Conservation (phyloP, 257 asterid species). For the Penstemon eatonii region DNA sequence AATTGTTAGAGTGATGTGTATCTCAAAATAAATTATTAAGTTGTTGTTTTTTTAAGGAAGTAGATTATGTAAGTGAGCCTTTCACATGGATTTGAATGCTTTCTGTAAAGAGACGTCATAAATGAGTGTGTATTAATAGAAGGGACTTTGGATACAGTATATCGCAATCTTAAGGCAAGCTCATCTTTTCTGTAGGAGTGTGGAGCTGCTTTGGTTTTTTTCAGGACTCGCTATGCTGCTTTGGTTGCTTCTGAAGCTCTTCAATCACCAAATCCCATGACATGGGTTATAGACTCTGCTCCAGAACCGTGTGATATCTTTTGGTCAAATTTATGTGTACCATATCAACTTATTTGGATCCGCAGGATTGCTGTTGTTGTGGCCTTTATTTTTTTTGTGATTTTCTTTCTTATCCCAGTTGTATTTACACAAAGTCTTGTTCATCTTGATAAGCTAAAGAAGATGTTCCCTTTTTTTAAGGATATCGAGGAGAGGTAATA, state of each 20-base stretch:
- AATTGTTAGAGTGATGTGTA: no score
- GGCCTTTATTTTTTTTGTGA: slow-evolving; percentile 66
- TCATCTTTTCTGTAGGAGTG: slow-evolving; percentile 64
- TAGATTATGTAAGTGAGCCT: no score
- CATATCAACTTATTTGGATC: slow-evolving; percentile 83
- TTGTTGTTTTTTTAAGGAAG: no score
- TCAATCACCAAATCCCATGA: slow-evolving; percentile 82
- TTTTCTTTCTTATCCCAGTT: slow-evolving; percentile 84
- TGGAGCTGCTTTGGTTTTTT: slow-evolving; percentile 89
- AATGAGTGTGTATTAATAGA: no score
- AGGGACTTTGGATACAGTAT: not conserved
- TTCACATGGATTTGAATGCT: no score
- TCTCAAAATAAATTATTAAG: no score
- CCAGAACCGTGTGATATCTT: slow-evolving; percentile 86
- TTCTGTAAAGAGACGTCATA: no score
- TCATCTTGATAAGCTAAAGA: slow-evolving; percentile 77
- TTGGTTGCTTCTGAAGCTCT: slow-evolving; percentile 86
- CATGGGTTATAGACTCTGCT: slow-evolving; percentile 88
- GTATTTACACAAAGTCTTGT: slow-evolving; percentile 86
- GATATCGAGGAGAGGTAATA: slow-evolving; percentile 57
- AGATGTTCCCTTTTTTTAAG: slow-evolving; percentile 64
- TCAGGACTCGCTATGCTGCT: slow-evolving; percentile 97
- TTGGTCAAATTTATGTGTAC: slow-evolving; percentile 83
- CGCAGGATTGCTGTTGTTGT: slow-evolving; percentile 70
- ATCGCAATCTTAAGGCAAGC: not conserved